These are phyloP conservation scores for Xylariaceae sp. DNA, from an alignment of 2,329 filamentous ascomycete genomes.

Conservation along the genomic window DNA sequence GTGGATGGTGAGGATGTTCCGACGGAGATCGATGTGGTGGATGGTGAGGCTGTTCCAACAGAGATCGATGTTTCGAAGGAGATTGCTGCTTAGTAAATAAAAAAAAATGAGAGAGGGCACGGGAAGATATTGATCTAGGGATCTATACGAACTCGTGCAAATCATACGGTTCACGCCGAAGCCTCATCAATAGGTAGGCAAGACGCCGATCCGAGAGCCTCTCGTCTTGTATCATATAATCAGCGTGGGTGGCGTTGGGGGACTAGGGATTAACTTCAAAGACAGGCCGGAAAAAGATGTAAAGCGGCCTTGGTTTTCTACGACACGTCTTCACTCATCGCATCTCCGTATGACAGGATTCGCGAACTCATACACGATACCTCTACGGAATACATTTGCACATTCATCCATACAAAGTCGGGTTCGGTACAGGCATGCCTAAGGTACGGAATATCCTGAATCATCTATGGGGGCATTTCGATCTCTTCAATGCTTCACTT, in stretches of 20 bases:
- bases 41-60: constrained; percentile 11
- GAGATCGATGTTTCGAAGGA: constrained; percentile 19
- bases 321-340: background rate
- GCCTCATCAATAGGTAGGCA: background rate
- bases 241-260: constrained; percentile 14
- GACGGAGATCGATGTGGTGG: constrained; percentile 21
- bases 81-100: constrained; percentile 28
- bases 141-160: constrained; percentile 21
- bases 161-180: constrained; percentile 11
- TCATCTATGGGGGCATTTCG: background rate
- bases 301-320: background rate
- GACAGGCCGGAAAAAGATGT: background rate
- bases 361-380: background rate
- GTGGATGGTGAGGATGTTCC: constrained; percentile 19
- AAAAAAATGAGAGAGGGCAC: constrained; percentile 35
- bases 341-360: background rate
- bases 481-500: background rate
- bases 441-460: background rate
- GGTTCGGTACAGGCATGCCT: too few species aligned
- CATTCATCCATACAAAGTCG: background rate
- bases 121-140: constrained; percentile 32
- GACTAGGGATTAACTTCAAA: constrained; percentile 3
- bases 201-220: background rate
- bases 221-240: constrained; percentile 11
- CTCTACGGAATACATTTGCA: background rate